phyloP scores from a whole-genome alignment of 164 flowering plant species.

The Buxus sempervirens region DNA sequence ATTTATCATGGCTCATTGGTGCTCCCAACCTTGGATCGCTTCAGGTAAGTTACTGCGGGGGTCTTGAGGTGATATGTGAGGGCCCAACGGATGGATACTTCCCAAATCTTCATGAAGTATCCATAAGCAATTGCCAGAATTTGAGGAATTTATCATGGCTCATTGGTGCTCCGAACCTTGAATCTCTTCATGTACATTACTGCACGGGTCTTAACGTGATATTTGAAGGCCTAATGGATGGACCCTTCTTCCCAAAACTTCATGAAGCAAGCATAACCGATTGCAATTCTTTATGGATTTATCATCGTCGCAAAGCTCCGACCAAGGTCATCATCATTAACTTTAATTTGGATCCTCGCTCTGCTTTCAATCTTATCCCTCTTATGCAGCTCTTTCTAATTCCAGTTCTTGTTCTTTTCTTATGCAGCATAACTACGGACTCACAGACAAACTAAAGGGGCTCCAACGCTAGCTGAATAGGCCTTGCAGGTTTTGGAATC shows the following conservation, averaged over 20 bases:
- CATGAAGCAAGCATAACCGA: neutral
- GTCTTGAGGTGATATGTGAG: no score
- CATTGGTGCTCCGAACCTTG: neutral
- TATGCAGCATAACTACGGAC: no score
- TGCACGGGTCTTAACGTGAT: neutral
- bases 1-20: neutral
- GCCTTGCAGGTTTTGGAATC: no score
- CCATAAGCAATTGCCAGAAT: no score
- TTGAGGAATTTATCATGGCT: neutral
- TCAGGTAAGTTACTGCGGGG: neutral
- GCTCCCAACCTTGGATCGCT: neutral
- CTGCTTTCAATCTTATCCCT: no score
- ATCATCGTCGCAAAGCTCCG: neutral
- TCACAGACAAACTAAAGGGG: no score
- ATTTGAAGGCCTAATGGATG: no score
- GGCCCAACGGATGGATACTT: neutral
- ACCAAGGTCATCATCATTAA: no score
- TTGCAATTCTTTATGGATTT: neutral
- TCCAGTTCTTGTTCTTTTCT: no score
- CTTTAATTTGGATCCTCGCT: no score
- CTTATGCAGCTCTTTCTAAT: no score
- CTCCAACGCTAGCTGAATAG: no score
- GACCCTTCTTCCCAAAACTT: neutral
- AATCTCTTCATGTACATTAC: neutral
- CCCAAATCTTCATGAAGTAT: neutral